Conservation (phyloP, 495 filamentous ascomycete genomes). For the Viridothelium virens region DNA sequence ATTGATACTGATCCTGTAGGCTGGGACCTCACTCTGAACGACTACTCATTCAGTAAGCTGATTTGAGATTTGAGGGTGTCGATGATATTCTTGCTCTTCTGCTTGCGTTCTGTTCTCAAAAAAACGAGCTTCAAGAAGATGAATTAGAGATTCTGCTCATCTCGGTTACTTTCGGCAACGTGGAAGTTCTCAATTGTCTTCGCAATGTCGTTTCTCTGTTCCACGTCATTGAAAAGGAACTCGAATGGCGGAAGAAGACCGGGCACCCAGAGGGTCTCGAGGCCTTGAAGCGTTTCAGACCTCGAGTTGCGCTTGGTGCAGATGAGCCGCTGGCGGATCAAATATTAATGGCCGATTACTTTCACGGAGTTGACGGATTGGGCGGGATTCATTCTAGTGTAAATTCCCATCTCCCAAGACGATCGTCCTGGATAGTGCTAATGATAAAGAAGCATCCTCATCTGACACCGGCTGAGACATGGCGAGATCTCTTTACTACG, state of each 20-base stretch:
- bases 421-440: background rate
- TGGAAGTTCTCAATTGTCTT: slow-evolving; percentile 75
- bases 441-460: slow-evolving; percentile 60
- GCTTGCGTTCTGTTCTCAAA: slow-evolving; percentile 71
- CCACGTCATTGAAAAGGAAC: slow-evolving; percentile 84
- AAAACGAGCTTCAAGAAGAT: slow-evolving; percentile 74
- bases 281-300: slow-evolving; percentile 58
- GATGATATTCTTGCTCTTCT: slow-evolving; percentile 86
- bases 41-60: background rate
- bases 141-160: slow-evolving; percentile 85
- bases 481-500: slow-evolving; percentile 72
- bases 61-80: slow-evolving; percentile 52
- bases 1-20: slow-evolving; percentile 10
- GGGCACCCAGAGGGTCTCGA: slow-evolving; percentile 61
- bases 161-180: slow-evolving; percentile 88
- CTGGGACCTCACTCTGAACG: background rate
- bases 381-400: slow-evolving; percentile 81
- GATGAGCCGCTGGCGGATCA: slow-evolving; percentile 79
- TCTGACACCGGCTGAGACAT: slow-evolving; percentile 71
- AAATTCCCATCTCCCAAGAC: slow-evolving; percentile 28
- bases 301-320: slow-evolving; percentile 79
- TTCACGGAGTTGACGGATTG: slow-evolving; percentile 85
- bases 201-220: slow-evolving; percentile 88
- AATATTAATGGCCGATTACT: slow-evolving; percentile 77
- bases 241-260: slow-evolving; percentile 66